Evolutionary conservation across 257 asterid genomes (phyloP), one percentile per base, ranked within the genome.

Genomic region (Solanum pimpinellifolium): DNA sequence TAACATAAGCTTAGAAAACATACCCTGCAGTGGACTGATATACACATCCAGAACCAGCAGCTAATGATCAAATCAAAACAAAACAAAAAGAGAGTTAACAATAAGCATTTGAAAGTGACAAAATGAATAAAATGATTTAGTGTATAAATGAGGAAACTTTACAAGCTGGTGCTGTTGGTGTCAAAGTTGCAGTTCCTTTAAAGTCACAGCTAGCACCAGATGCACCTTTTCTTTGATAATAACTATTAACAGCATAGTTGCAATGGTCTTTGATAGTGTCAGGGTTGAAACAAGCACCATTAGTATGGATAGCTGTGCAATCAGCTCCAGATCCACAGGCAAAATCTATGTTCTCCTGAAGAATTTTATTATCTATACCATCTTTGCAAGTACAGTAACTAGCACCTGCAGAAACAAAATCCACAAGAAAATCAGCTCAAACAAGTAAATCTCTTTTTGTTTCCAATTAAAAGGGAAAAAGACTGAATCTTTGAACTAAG

Each of bases 241-340:
- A 95, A 82, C 98, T 97, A 77, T 95, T 97, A 0, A 94, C 98
- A 44, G 98, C 99, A 88, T 92, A 95, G 87, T 73, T 95, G 46
- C 98, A 95, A 91, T 97, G 99, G 84, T 94, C 99, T 78, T 76
- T 91, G 0, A 94, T 84, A 5, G 97, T 94, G 56, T 96, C 95
- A 9, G 98, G 99, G 70, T 88, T 92, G 76, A 5, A 96, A 90
- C 98, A 95, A 68, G 93, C 85, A 72, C 96, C 99, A 86, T 87
- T 92, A 87, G 87, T 91, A 11, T 39, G 80, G 87, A 95, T 97
- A 14, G 90, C 92, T 21, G 91, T 39, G 83, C 99, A 97, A 87
- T 94, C 98, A 47, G 98, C 99, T 56, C 97, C 97, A 84, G 83
- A 27, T 74, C 98, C 98, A 90, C 98, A 97, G 23, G 98, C 98